Percentiles rank a stretch among this genome's conserved stretches.
Conservation (phyloP, 495 filamentous ascomycete species). For the Tuber indicum region DNA sequence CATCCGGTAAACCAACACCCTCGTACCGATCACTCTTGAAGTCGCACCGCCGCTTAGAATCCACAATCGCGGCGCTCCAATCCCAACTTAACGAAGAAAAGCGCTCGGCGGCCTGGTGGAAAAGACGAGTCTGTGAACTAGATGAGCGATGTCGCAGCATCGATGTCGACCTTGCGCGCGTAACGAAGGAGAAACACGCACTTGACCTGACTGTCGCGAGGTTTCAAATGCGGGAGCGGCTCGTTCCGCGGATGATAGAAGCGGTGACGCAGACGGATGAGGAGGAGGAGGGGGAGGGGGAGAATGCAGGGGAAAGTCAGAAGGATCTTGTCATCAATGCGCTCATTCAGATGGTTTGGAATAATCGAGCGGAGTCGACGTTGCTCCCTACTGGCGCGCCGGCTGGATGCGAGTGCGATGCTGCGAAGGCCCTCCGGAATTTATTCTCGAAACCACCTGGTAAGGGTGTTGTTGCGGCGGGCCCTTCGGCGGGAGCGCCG, state of each 20-base stretch:
- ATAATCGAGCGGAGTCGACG: conserved; percentile 10
- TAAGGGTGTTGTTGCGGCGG: not conserved
- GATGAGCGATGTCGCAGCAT: conserved; percentile 27
- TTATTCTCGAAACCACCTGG: conserved; percentile 4
- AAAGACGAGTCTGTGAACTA: conserved; percentile 23
- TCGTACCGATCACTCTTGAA: conserved; percentile 24
- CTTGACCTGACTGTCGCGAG: conserved; percentile 13
- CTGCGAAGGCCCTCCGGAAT: conserved; percentile 13
- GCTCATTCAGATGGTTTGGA: conserved; percentile 23
- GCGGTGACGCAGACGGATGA: conserved; percentile 19
- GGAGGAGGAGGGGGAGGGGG: not conserved
- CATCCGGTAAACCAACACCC: not conserved
- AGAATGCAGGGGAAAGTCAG: not conserved
- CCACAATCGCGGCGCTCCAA: conserved; percentile 12
- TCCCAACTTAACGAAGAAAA: conserved; percentile 19
- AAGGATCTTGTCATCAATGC: conserved; percentile 19
- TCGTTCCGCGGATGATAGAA: conserved; percentile 20
- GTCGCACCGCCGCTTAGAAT: conserved; percentile 27
- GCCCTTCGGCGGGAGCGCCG: not conserved
- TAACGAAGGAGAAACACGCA: conserved; percentile 21
- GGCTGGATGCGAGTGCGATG: conserved; percentile 21
- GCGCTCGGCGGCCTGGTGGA: conserved; percentile 30
- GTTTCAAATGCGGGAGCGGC: conserved; percentile 7
- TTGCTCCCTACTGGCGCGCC: conserved; percentile 3
- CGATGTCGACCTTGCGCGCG: conserved; percentile 13